These are phyloP conservation scores for Apium graveolens DNA, from an alignment of 129 eudicot genomes.

Conservation along the genomic window DNA sequence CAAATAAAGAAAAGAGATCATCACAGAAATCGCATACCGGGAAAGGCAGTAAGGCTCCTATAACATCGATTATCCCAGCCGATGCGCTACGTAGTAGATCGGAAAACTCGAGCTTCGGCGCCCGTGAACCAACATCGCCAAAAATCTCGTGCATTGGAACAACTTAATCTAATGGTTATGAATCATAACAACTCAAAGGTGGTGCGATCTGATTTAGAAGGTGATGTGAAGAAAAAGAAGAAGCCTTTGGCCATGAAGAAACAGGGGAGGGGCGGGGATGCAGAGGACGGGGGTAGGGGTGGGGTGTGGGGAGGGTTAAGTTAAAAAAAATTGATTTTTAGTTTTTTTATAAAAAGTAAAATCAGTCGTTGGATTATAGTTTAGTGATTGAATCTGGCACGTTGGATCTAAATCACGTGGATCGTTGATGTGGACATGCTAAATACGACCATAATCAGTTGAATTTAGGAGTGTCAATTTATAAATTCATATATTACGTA, in stretches of 20 bases:
- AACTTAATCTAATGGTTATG: neutral
- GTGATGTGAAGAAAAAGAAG: slow-evolving; percentile 26
- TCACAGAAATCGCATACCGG: slow-evolving; percentile 33
- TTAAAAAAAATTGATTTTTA: too few relatives aligned
- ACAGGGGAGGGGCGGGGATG: too few relatives aligned
- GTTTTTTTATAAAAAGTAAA: too few relatives aligned
- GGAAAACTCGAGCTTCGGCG: slow-evolving; percentile 21
- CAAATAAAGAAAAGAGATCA: slow-evolving; percentile 23
- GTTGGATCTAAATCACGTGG: too few relatives aligned
- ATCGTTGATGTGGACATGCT: too few relatives aligned
- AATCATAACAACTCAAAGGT: slow-evolving; percentile 2
- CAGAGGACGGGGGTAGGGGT: too few relatives aligned
- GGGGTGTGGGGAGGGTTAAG: too few relatives aligned
- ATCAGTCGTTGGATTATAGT: too few relatives aligned
- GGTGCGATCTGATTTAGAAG: neutral
- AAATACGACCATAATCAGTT: too few relatives aligned
- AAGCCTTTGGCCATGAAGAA: neutral
- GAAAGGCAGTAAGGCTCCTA: neutral
- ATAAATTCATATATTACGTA: too few relatives aligned
- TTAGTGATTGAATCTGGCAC: too few relatives aligned
- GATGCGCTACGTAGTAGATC: slow-evolving; percentile 33
- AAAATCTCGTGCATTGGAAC: slow-evolving; percentile 79
- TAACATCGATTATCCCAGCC: slow-evolving; percentile 28
- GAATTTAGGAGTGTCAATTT: too few relatives aligned
- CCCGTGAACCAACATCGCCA: slow-evolving; percentile 73